Conservation (phyloP, 2,329 filamentous ascomycete genomes). For the Colletotrichum sp. region DNA sequence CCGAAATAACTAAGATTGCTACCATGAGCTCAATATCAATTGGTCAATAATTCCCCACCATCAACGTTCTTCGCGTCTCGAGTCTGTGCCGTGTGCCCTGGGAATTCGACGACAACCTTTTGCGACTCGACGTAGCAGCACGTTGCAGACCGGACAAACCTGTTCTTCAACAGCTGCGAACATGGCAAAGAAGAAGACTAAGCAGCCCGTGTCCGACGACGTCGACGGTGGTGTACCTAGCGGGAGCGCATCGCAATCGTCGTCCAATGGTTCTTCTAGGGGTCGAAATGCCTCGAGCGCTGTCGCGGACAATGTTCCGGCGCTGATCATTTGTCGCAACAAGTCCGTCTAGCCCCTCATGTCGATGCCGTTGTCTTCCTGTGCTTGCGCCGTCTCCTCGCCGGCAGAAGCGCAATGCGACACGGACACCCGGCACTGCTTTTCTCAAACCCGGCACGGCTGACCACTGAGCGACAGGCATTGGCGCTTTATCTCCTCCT, state of each 20-base stretch:
- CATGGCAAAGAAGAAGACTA: conserved; percentile 55
- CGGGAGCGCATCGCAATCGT: conserved; percentile 8
- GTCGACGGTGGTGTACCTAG: conserved; percentile 23
- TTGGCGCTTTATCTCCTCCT: conserved; percentile 85
- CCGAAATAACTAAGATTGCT: background rate
- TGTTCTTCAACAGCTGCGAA: background rate
- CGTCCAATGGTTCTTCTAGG: background rate
- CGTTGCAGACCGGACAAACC: background rate
- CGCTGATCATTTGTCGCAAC: conserved; percentile 69
- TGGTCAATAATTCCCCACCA: conserved; percentile 9
- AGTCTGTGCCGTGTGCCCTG: background rate
- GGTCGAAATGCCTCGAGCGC: conserved; percentile 24
- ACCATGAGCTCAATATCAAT: conserved; percentile 19
- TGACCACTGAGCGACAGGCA: conserved; percentile 57
- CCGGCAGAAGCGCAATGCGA: background rate
- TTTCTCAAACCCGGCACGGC: background rate
- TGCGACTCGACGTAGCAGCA: background rate
- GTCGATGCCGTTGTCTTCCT: background rate
- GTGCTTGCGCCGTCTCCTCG: background rate
- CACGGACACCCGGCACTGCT: background rate
- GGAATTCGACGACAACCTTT: background rate
- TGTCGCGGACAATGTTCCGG: conserved; percentile 45
- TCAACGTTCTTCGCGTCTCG: background rate
- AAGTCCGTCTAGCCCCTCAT: conserved; percentile 56
- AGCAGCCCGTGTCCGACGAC: conserved; percentile 37